A percentile compares a stretch with the other conserved stretches of the same genome.
Evolutionary conservation across 371 early-diverging fungal species (phyloP).

Genomic region (Mortierella sp.): DNA sequence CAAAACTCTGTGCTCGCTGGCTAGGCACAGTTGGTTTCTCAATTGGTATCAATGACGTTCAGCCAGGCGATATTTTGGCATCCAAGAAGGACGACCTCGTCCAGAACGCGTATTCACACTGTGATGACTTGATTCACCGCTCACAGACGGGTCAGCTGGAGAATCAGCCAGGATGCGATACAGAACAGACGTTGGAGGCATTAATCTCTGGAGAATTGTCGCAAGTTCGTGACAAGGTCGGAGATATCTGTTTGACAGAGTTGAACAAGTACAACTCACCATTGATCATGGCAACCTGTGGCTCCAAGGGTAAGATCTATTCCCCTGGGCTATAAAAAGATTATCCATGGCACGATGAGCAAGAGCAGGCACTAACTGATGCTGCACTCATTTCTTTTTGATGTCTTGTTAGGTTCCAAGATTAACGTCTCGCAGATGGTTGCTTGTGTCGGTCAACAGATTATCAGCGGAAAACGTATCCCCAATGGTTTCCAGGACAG

Average conservation of each 20-base stretch:
- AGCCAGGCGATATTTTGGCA: slow-evolving; percentile 81
- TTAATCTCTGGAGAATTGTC: slow-evolving; percentile 92
- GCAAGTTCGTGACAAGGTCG: slow-evolving; percentile 96
- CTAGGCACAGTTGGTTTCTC: slow-evolving; percentile 93
- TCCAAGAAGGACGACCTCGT: slow-evolving; percentile 86
- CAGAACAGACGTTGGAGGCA: slow-evolving; percentile 91
- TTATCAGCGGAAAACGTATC: slow-evolving; percentile 97
- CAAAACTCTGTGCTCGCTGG: slow-evolving; percentile 95
- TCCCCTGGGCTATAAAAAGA: no score
- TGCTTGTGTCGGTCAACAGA: slow-evolving; percentile 99
- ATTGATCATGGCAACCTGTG: slow-evolving; percentile 98
- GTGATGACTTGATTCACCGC: slow-evolving; percentile 84
- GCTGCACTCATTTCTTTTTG: no score
- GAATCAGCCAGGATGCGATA: slow-evolving; percentile 89
- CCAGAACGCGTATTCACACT: slow-evolving; percentile 82
- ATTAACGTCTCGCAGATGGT: slow-evolving; percentile 99
- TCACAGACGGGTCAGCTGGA: slow-evolving; percentile 80
- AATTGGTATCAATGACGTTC: slow-evolving; percentile 99
- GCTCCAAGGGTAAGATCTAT: slow-evolving; percentile 85
- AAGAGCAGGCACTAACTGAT: no score
- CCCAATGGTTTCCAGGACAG: slow-evolving; percentile 97
- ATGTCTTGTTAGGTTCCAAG: slow-evolving; percentile 72
- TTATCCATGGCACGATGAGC: no score
- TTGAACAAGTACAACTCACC: slow-evolving; percentile 97
- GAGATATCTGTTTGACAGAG: slow-evolving; percentile 94